A percentile compares a stretch with the other conserved stretches of the same genome.
phyloP scores from a whole-genome alignment of 306 rosid genomes.

The Delonix regia region DNA sequence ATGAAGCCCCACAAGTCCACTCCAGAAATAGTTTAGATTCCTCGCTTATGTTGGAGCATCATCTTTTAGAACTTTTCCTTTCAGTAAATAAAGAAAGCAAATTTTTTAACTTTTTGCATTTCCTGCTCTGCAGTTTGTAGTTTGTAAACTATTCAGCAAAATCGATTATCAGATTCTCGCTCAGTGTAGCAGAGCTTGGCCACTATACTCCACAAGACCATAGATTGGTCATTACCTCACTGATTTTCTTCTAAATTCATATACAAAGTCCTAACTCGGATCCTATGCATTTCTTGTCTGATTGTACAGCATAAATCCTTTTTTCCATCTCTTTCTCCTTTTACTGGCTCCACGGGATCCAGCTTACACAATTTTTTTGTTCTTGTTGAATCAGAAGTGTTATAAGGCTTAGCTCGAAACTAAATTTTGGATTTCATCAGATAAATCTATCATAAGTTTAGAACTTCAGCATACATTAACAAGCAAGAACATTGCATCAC shows the following conservation, averaged over 20 bases:
- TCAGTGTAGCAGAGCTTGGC: neutral
- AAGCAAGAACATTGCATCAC: neutral
- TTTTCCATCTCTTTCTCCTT: no score
- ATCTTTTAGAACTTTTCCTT: neutral
- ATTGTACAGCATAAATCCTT: no score
- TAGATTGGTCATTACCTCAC: neutral
- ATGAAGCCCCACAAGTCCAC: conserved; percentile 36
- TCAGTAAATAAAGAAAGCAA: neutral
- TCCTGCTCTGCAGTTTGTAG: neutral
- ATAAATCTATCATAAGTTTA: no score
- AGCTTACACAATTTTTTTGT: no score
- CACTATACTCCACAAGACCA: neutral
- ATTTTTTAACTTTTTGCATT: neutral
- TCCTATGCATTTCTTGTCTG: no score
- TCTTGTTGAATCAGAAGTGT: no score
- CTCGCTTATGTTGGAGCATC: neutral
- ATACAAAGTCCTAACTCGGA: no score
- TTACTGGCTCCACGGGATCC: no score
- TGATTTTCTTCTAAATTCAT: neutral
- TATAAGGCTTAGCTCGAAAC: neutral
- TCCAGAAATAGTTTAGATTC: conserved; percentile 24
- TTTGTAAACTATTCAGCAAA: neutral
- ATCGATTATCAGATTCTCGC: neutral
- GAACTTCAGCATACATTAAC: no score
- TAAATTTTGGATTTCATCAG: neutral